Conservation (phyloP, 306 rosid species). For the Abrus pulchellus region DNA sequence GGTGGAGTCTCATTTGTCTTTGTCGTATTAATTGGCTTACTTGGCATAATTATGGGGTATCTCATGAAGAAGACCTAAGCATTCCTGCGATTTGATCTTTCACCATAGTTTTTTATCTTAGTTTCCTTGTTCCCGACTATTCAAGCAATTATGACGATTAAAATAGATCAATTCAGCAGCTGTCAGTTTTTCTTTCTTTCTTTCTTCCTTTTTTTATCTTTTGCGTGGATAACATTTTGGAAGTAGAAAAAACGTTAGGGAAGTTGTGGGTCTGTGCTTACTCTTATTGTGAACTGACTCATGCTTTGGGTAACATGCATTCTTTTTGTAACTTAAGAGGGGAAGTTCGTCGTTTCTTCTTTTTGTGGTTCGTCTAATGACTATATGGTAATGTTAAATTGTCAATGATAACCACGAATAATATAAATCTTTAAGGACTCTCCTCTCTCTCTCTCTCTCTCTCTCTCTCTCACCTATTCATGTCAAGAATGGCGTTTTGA, state of each 20-base stretch:
- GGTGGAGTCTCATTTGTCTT: constrained; percentile 75
- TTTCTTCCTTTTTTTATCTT: constrained; percentile 27
- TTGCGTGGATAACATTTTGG: constrained; percentile 61
- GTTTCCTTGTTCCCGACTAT: constrained; percentile 53
- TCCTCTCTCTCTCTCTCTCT: neutral
- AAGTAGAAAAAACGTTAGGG: constrained; percentile 58
- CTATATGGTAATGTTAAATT: constrained; percentile 52
- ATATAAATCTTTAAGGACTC: constrained; percentile 47
- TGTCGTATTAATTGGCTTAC: constrained; percentile 68
- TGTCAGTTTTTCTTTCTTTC: constrained; percentile 50
- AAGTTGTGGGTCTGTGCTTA: constrained; percentile 57
- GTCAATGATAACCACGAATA: constrained; percentile 49
- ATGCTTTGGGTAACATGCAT: constrained; percentile 64
- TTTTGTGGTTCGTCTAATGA: constrained; percentile 55
- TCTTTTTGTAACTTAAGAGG: constrained; percentile 73
- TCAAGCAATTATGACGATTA: constrained; percentile 59
- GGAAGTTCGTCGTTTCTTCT: constrained; percentile 45
- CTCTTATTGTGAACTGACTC: constrained; percentile 59
- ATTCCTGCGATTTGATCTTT: constrained; percentile 31
- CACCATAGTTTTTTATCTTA: constrained; percentile 44
- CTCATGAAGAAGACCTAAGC: constrained; percentile 72
- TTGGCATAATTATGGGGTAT: constrained; percentile 82
- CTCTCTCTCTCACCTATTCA: neutral
- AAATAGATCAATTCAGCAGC: constrained; percentile 55
- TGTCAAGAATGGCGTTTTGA: constrained; percentile 9